phyloP scores from a whole-genome alignment of 225 moss, liverwort and hornwort species.

The Bryum argenteum region DNA sequence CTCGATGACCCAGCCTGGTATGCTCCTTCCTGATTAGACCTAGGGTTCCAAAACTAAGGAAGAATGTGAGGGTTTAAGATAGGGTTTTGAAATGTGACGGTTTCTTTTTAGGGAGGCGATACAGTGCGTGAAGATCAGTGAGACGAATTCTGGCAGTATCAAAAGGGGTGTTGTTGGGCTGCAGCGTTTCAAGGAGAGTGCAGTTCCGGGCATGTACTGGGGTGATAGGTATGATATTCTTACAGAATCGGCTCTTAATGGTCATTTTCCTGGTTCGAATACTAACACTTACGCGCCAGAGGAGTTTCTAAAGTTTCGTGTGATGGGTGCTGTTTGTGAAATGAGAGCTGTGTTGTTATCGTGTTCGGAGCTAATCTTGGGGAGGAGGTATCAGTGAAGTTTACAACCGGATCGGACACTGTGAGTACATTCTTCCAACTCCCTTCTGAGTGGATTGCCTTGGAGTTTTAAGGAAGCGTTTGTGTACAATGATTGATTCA shows the following conservation, averaged over 20 bases:
- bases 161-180: constrained; percentile 79
- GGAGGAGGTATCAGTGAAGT: constrained; percentile 74
- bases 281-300: background rate
- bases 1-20: background rate
- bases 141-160: constrained; percentile 49
- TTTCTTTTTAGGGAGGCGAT: constrained; percentile 26
- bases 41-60: background rate
- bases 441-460: background rate
- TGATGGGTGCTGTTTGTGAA: constrained; percentile 25
- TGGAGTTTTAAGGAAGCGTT: too few relatives aligned
- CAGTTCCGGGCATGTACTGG: constrained; percentile 92
- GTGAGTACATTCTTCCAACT: constrained; percentile 47
- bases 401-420: constrained; percentile 62
- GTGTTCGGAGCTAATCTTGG: constrained; percentile 60
- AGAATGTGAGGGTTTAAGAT: background rate
- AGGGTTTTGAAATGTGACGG: background rate
- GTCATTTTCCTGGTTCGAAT: background rate
- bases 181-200: constrained; percentile 88
- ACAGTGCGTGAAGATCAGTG: constrained; percentile 34
- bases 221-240: constrained; percentile 64
- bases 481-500: background rate
- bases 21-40: background rate
- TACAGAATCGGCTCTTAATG: background rate
- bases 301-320: background rate
- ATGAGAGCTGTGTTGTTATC: constrained; percentile 15